Evolutionary conservation across 2,329 filamentous ascomycete genomes (phyloP), one percentile per base, ranked within the genome.

Genomic region (Trichoderma sp.): DNA sequence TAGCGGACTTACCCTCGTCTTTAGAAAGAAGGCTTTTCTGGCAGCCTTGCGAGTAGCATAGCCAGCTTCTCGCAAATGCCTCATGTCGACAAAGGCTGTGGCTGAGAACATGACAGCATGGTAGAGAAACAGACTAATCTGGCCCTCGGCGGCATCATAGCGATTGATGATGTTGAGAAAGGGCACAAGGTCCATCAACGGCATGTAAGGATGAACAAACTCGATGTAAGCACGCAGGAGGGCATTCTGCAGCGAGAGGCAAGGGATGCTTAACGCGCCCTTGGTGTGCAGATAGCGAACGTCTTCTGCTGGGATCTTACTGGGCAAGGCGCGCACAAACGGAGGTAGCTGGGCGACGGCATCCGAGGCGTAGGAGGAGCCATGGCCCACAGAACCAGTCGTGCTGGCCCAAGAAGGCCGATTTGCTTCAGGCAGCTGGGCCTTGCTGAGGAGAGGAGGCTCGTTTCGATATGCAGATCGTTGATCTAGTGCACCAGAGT

Each of bases 21-120:
- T 93, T 70, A 92, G 88, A 77, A 97, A 97, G 75, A 96, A 96
- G 10, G 90, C 87, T 74, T 93, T 95, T 68, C 94, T 85, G 10
- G 94, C 93, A 65, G 88, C 88, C 78, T 95, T 94, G 54, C 93
- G 84, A 24, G 85, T 90, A 7, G 84, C 77, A 73, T 92, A 97
- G 2, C 94, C 94, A 24, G 90, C 92, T 57, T 89, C 86, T 43
- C 85, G 86, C 54, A 98, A 81, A 73, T 88, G 83, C 64, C 89
- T 86, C 79, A 92, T 89, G 71, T 95, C 92, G 65, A 97, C 89
- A 74, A 95, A 97, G 0, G 93, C 92, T 2, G 91, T 91, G 1
- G 91, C 93, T 1, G 92, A 90, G 75, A 97, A 98, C 92, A 97
- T 96, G 72, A 97, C 90, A 12, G 93, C 91, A 74, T 97, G 94